Conservation (phyloP, 768 basidiomycete species). For the Leccinum pellstonianum region DNA sequence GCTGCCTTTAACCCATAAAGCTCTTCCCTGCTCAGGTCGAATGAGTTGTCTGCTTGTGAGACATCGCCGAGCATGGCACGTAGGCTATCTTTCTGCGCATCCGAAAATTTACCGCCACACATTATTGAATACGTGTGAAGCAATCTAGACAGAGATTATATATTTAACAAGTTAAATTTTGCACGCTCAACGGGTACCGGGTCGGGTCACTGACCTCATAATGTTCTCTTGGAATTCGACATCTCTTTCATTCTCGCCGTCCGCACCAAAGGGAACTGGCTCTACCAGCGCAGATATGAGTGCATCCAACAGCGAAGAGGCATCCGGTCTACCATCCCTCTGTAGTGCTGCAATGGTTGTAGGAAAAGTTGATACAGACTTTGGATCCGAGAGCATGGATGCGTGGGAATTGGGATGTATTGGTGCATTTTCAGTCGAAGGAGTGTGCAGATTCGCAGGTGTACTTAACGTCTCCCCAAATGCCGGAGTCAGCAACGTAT, state of each 20-base stretch:
- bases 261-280: slow-evolving; percentile 63
- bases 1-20: slow-evolving; percentile 21
- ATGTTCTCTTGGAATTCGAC: slow-evolving; percentile 65
- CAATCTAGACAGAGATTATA: slow-evolving; percentile 34
- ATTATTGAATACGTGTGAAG: slow-evolving; percentile 50
- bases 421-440: slow-evolving; percentile 30
- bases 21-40: slow-evolving; percentile 32
- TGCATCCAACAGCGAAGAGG: slow-evolving; percentile 41
- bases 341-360: slow-evolving; percentile 49
- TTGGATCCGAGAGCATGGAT: slow-evolving; percentile 54
- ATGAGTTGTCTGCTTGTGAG: slow-evolving; percentile 19
- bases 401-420: slow-evolving; percentile 78
- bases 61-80: slow-evolving; percentile 26
- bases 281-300: slow-evolving; percentile 51
- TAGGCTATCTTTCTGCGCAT: slow-evolving; percentile 32
- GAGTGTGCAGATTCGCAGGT: slow-evolving; percentile 19
- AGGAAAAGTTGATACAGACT: slow-evolving; percentile 48
- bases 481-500: slow-evolving; percentile 60
- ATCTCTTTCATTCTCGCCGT: slow-evolving; percentile 66
- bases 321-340: slow-evolving; percentile 30
- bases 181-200: not conserved
- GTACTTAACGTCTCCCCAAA: slow-evolving; percentile 11
- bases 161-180: slow-evolving; percentile 1
- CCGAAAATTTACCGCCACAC: slow-evolving; percentile 37
- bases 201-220: slow-evolving; percentile 40